These are phyloP conservation scores for Aurantiochytrium sp. DNA, from an alignment of 108 stramenopile species.

Conservation along the genomic window DNA sequence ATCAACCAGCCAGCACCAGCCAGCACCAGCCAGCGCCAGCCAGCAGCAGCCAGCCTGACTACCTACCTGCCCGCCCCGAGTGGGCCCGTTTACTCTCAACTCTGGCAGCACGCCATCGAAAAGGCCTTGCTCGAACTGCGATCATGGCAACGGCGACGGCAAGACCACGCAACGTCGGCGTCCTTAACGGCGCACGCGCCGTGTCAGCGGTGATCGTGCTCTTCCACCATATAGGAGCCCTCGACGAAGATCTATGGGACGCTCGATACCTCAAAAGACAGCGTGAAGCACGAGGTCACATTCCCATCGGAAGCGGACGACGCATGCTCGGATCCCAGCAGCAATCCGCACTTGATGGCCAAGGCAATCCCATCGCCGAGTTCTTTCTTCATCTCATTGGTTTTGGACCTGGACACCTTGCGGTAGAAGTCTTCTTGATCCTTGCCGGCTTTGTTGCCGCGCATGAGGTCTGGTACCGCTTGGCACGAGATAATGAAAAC, in stretches of 20 bases:
- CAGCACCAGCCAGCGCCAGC: too few species aligned
- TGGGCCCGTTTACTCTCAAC: too few species aligned
- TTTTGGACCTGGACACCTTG: neutral
- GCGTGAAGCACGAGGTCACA: neutral
- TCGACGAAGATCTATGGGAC: neutral
- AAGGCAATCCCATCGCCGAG: neutral
- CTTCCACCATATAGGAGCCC: neutral
- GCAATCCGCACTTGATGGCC: neutral
- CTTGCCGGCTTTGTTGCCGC: constrained; percentile 6
- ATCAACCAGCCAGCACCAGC: too few species aligned
- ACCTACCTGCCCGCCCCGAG: too few species aligned
- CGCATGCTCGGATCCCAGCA: neutral
- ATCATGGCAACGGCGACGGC: neutral
- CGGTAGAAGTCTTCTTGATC: neutral
- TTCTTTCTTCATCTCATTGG: neutral
- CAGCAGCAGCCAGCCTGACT: too few species aligned
- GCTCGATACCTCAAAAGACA: neutral
- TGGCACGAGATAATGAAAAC: neutral
- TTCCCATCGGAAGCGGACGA: neutral
- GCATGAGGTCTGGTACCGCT: neutral
- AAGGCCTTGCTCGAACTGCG: too few species aligned
- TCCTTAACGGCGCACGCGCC: neutral
- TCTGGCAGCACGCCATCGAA: too few species aligned
- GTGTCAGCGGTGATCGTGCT: neutral
- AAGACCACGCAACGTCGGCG: neutral